phyloP scores from a whole-genome alignment of 352 stramenopile species.

The Phytophthora sansomeana region DNA sequence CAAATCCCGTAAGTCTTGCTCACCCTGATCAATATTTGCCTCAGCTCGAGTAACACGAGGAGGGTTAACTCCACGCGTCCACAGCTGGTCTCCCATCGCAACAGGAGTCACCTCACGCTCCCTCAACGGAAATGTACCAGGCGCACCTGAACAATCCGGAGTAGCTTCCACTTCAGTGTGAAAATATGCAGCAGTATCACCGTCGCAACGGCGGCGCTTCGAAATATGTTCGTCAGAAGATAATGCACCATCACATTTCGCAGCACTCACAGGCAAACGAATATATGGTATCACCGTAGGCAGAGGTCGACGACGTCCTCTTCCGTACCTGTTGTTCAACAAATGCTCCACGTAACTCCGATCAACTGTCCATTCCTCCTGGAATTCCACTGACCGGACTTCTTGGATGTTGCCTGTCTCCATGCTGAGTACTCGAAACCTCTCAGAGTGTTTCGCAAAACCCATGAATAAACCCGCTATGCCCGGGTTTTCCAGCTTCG shows the following conservation, averaged over 20 bases:
- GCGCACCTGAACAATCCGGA: constrained; percentile 2
- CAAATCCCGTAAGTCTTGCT: no score
- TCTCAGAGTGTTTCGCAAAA: no score
- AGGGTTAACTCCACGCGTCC: neutral
- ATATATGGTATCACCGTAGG: neutral
- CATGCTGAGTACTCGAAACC: no score
- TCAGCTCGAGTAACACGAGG: no score
- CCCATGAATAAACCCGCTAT: no score
- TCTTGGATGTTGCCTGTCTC: no score
- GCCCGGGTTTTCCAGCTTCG: no score
- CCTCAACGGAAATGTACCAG: neutral
- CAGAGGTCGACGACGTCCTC: neutral
- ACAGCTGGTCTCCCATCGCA: constrained; percentile 5
- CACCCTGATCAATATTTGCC: no score
- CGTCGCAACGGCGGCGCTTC: constrained; percentile 21
- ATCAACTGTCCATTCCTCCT: no score
- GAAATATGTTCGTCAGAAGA: constrained; percentile 1
- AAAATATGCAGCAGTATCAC: no score
- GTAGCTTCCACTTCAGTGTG: neutral
- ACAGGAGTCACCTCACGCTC: neutral
- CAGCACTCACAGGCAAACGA: neutral
- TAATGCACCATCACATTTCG: neutral
- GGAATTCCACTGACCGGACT: no score
- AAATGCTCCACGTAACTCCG: constrained; percentile 8
- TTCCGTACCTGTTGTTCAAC: constrained; percentile 4